These are phyloP conservation scores for Lactarius tabidus DNA, from an alignment of 768 basidiomycete species.

Conservation along the genomic window DNA sequence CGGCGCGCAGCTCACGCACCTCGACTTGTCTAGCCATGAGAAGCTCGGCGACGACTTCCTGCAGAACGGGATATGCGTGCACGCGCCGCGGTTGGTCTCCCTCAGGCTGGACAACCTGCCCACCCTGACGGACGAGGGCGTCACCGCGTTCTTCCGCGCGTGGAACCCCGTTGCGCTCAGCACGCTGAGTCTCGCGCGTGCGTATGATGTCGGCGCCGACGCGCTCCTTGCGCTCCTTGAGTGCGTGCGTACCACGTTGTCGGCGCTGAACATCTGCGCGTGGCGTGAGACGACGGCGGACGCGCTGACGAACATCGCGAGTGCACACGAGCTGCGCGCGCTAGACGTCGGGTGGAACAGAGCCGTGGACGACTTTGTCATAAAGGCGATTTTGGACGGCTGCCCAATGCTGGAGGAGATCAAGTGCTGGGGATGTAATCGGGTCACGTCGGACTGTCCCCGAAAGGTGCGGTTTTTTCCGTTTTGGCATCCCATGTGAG, in stretches of 20 bases:
- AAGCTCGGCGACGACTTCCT: constrained; percentile 60
- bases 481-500: background rate
- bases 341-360: constrained; percentile 87
- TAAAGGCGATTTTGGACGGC: constrained; percentile 60
- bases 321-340: constrained; percentile 42
- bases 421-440: constrained; percentile 54
- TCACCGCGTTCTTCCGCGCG: constrained; percentile 60
- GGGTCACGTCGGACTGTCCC: constrained; percentile 44
- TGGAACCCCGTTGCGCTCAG: constrained; percentile 42
- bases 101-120: constrained; percentile 55
- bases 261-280: constrained; percentile 68
- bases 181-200: constrained; percentile 31
- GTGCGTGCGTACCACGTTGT: constrained; percentile 60
- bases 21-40: constrained; percentile 70
- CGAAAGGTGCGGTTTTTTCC: constrained; percentile 41
- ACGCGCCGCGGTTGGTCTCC: constrained; percentile 44
- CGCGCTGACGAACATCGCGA: constrained; percentile 38
- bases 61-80: constrained; percentile 50
- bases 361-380: constrained; percentile 72
- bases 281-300: constrained; percentile 61
- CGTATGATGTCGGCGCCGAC: constrained; percentile 11
- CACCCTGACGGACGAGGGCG: constrained; percentile 65
- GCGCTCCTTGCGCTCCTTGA: constrained; percentile 48
- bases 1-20: constrained; percentile 51
- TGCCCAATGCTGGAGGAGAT: constrained; percentile 42